These are phyloP conservation scores for Ophiostoma himal-ulmi DNA, from an alignment of 2,329 filamentous ascomycete species.

Conservation along the genomic window DNA sequence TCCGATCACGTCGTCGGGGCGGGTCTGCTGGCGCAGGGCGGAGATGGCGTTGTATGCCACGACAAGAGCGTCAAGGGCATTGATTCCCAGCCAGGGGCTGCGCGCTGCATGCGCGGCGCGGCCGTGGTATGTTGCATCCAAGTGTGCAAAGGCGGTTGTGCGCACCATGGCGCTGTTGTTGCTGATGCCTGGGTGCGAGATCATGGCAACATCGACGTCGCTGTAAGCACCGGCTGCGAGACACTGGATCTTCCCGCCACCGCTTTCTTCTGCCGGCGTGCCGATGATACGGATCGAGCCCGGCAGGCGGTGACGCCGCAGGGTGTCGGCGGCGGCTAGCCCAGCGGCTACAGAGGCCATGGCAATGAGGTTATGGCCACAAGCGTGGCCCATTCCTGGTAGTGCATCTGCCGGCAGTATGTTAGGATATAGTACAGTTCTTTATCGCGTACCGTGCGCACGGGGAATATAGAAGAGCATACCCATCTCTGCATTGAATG, in stretches of 20 bases:
- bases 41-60: background rate
- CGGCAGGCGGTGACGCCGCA: background rate
- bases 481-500: background rate
- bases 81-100: background rate
- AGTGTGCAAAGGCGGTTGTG: background rate
- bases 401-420: background rate
- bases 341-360: conserved; percentile 9
- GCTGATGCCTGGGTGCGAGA: background rate
- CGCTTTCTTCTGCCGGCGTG: conserved; percentile 14
- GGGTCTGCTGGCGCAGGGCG: conserved; percentile 10
- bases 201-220: background rate
- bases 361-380: conserved; percentile 16
- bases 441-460: too few relatives aligned
- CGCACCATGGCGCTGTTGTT: conserved; percentile 3
- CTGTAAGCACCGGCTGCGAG: conserved; percentile 7
- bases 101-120: background rate
- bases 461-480: background rate
- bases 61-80: background rate
- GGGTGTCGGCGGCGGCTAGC: background rate
- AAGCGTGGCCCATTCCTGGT: conserved; percentile 7
- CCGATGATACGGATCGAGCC: conserved; percentile 11
- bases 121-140: background rate
- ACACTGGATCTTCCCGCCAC: conserved; percentile 16
- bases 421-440: background rate
- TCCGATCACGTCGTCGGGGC: conserved; percentile 14